Base-by-base conservation (phyloP, 1,284 basidiomycete genomes). In the Trametes versicolor region DNA sequence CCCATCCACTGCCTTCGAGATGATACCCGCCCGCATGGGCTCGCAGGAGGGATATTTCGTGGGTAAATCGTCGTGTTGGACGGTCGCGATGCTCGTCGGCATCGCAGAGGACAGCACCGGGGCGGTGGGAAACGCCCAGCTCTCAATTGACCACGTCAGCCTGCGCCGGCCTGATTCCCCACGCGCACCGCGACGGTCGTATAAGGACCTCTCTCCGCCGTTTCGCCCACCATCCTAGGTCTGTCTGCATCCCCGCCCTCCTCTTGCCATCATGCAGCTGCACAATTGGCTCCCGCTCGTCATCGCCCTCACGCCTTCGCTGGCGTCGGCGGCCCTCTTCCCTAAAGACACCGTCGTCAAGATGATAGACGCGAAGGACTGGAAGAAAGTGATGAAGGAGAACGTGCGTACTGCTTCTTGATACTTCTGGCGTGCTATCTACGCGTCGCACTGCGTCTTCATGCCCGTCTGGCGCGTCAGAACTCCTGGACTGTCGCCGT, bases 261-360 rank as follows among this genome's bases (percentile, higher is more conserved):
- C 21, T 32, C 29, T 3, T 4, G 43, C 51, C 29, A 63, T 39
- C 63, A 75, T 76, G 74, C 72, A 76, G 70, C 70, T 79, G 43
- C 71, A 73, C 43, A 68, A 71, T 23, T 67, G 76, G 47, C 65
- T 79, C 23, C 70, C 71, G 17, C 53, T 76, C 23, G 60, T 70
- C 9, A 67, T 83, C 19, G 77, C 79, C n/a, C 69, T 86, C 45
- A 75, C 82, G 63, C 84, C 88, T 65, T 76, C 82, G 56, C 66
- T 90, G 64, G 89, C 83, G 67, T 86, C 85, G 34, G 94, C 91
- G 21, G 94, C 86, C 12, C 80, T 96, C 71, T 96, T 95, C 73
- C 87, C 90, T 0, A 78, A 82, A 52, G 85, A 86, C 70, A 85
- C 89, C 21, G 81, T 85, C 34, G 94, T 95, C 59, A 91, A 94